Percentiles rank a stretch among this genome's conserved stretches.
Evolutionary conservation across 495 filamentous ascomycete species (phyloP).

Genomic region (Cetradonia linearis): DNA sequence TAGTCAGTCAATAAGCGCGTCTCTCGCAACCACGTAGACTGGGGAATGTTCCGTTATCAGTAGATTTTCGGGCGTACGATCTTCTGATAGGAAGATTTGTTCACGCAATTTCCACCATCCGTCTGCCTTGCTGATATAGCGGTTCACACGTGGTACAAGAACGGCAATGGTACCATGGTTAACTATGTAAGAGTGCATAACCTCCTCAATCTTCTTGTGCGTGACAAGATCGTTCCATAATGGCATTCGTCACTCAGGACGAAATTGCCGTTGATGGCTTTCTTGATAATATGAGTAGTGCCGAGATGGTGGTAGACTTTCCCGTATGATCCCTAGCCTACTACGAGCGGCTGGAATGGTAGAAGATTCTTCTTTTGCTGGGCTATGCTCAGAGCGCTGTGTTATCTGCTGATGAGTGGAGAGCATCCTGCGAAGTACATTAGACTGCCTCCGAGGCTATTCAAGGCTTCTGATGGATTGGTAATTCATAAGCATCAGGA

Average conservation of each 20-base stretch:
- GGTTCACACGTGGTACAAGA: not conserved
- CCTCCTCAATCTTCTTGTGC: slow-evolving; percentile 6
- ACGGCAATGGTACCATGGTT: not conserved
- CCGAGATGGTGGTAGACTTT: slow-evolving; percentile 7
- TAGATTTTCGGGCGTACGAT: not conserved
- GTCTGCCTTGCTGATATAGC: slow-evolving; percentile 10
- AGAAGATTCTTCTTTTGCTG: not conserved
- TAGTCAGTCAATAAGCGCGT: slow-evolving; percentile 8
- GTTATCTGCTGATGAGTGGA: not conserved
- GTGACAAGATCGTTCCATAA: slow-evolving; percentile 6
- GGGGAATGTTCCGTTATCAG: slow-evolving; percentile 7
- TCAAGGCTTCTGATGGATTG: not conserved
- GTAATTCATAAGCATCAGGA: not conserved
- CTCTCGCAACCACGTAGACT: not conserved
- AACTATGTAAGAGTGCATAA: not conserved
- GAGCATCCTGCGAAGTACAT: slow-evolving; percentile 1
- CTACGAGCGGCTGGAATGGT: not conserved
- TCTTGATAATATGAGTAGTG: slow-evolving; percentile 3
- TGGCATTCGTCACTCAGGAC: not conserved
- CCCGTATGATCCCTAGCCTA: slow-evolving; percentile 3
- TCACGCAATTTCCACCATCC: not conserved
- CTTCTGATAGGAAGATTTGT: not conserved
- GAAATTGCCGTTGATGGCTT: slow-evolving; percentile 11
- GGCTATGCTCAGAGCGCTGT: not conserved
- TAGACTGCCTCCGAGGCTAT: not conserved